Conservation (phyloP, 176 grass and related monocot species). For the Poa pratensis region DNA sequence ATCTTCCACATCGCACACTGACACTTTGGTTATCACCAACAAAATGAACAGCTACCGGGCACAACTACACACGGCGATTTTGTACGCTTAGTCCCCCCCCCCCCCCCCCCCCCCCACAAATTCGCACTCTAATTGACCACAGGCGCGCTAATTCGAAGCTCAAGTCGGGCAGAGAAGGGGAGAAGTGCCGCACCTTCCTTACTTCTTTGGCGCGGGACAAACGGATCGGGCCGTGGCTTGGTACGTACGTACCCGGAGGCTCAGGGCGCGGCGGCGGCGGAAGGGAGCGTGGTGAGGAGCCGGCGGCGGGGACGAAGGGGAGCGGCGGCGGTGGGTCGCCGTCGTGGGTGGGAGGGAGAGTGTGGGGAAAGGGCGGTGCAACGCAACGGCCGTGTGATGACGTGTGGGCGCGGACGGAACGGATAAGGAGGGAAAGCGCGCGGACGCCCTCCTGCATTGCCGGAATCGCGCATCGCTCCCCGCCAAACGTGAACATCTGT, state of each 20-base stretch:
- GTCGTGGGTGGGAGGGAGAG: neutral
- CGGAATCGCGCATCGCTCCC: neutral
- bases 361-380: neutral
- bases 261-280: neutral
- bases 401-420: neutral
- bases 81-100: neutral
- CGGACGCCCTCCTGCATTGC: rapidly evolving
- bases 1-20: neutral
- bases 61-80: neutral
- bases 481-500: neutral
- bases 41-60: neutral
- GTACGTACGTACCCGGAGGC: neutral
- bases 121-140: neutral
- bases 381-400: slow-evolving; percentile 25
- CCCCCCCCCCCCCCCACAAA: neutral
- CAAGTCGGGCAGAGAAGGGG: too few relatives aligned
- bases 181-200: too few relatives aligned
- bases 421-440: neutral
- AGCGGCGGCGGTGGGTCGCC: neutral
- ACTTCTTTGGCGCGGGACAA: neutral
- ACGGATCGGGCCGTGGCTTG: slow-evolving; percentile 30
- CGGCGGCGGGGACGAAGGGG: neutral
- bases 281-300: neutral
- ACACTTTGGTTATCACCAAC: neutral
- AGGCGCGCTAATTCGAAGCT: neutral